Conservation (phyloP, 257 asterid species). For the Penstemon eatonii region DNA sequence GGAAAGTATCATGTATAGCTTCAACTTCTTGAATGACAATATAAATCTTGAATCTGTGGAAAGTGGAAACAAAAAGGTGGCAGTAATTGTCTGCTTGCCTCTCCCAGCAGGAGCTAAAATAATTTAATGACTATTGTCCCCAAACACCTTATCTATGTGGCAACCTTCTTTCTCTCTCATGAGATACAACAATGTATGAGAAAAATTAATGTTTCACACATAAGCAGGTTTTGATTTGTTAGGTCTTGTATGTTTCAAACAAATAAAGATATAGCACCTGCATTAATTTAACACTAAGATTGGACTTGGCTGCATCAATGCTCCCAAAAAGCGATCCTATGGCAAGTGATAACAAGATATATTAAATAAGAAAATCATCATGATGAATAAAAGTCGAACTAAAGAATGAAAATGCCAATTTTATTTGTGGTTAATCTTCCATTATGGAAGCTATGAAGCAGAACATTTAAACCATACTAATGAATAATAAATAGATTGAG, state of each 20-base stretch:
- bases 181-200: background rate
- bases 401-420: background rate
- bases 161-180: background rate
- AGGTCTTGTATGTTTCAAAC: background rate
- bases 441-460: slow-evolving; percentile 1
- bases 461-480: slow-evolving; percentile 2
- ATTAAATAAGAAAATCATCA: slow-evolving; percentile 8
- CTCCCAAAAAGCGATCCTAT: slow-evolving; percentile 84
- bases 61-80: too few relatives aligned
- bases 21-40: too few relatives aligned
- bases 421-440: background rate
- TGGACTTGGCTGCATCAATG: slow-evolving; percentile 69
- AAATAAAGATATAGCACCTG: slow-evolving; percentile 59
- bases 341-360: slow-evolving; percentile 26
- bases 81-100: too few relatives aligned
- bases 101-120: background rate
- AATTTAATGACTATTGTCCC: background rate
- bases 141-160: slow-evolving; percentile 8
- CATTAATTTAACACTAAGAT: slow-evolving; percentile 78
- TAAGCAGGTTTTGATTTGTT: background rate
- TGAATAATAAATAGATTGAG: slow-evolving; percentile 4
- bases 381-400: background rate
- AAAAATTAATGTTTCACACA: slow-evolving; percentile 4
- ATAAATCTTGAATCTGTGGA: too few relatives aligned
- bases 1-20: too few relatives aligned